Percentiles rank a stretch among this genome's conserved stretches.
Evolutionary conservation across 441 rosid species (phyloP).

Genomic region (Eutrema salsugineum): DNA sequence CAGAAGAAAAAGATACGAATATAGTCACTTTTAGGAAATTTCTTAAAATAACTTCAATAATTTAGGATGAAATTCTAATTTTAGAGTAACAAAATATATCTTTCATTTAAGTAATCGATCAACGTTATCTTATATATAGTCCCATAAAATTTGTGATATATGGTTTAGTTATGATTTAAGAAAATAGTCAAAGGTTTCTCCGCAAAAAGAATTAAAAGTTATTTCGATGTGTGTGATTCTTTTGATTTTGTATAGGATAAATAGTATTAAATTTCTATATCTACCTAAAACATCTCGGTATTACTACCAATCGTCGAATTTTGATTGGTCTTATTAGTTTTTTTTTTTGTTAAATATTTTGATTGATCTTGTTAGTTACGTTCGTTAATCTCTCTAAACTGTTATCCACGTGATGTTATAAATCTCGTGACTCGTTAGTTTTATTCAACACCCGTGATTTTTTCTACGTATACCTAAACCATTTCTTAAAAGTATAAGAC

Average conservation of each 20-base stretch:
- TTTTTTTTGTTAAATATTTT: too few relatives aligned
- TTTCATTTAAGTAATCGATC: not conserved
- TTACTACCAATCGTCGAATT: not conserved
- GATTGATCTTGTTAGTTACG: not conserved
- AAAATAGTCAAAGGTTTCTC: not conserved
- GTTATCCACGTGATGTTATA: not conserved
- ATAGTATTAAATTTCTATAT: not conserved
- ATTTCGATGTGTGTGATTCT: not conserved
- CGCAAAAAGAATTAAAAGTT: not conserved
- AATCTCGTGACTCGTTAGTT: not conserved
- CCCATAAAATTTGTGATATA: too few relatives aligned
- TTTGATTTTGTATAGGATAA: not conserved
- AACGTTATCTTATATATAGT: too few relatives aligned
- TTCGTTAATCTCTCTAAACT: not conserved
- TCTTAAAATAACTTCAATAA: not conserved
- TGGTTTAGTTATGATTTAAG: not conserved
- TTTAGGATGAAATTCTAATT: not conserved
- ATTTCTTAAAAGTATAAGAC: not conserved
- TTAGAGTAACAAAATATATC: not conserved
- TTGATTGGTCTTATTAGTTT: not conserved
- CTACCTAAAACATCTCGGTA: not conserved
- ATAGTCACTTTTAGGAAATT: not conserved
- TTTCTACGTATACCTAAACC: not conserved
- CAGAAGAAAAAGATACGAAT: not conserved
- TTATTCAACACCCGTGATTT: slow-evolving; percentile 17